Conservation (phyloP, 805 yeast species). For the Candida multigemmis region DNA sequence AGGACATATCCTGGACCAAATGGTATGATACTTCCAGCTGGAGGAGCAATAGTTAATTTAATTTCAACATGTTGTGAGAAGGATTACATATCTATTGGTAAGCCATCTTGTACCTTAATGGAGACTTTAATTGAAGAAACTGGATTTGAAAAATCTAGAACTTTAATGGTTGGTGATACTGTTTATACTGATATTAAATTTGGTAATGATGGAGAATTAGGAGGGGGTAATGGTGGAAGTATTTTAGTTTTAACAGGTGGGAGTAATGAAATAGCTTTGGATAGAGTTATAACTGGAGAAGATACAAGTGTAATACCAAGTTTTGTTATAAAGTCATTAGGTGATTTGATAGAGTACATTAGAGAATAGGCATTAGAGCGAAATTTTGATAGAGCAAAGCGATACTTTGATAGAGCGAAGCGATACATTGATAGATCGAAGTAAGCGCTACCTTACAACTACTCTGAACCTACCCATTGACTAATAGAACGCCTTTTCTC, state of each 20-base stretch:
- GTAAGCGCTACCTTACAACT: no score
- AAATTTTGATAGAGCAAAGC: no score
- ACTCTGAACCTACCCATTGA: no score
- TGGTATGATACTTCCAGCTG: constrained; percentile 30
- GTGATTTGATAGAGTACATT: constrained; percentile 13
- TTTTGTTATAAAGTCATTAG: constrained; percentile 23
- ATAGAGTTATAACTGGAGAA: constrained; percentile 4
- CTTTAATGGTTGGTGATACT: constrained; percentile 34
- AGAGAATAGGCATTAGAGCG: no score
- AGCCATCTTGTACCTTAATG: constrained; percentile 24
- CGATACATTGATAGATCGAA: no score
- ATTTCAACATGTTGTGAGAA: constrained; percentile 27
- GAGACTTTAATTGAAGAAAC: constrained; percentile 17
- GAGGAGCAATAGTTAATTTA: constrained; percentile 29
- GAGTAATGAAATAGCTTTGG: constrained; percentile 16
- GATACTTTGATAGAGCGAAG: no score
- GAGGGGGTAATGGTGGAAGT: constrained; percentile 18
- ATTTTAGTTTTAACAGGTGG: constrained; percentile 30
- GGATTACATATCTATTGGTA: constrained; percentile 26
- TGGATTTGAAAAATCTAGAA: constrained; percentile 15
- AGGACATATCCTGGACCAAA: constrained; percentile 29
- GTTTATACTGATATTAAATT: constrained; percentile 34
- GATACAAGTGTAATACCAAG: constrained; percentile 15
- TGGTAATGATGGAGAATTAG: constrained; percentile 30
- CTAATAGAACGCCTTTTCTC: no score